A percentile compares a stretch with the other conserved stretches of the same genome.
These are phyloP conservation scores for Apiospora aurea DNA, from an alignment of 2,329 filamentous ascomycete species.

Conservation along the genomic window DNA sequence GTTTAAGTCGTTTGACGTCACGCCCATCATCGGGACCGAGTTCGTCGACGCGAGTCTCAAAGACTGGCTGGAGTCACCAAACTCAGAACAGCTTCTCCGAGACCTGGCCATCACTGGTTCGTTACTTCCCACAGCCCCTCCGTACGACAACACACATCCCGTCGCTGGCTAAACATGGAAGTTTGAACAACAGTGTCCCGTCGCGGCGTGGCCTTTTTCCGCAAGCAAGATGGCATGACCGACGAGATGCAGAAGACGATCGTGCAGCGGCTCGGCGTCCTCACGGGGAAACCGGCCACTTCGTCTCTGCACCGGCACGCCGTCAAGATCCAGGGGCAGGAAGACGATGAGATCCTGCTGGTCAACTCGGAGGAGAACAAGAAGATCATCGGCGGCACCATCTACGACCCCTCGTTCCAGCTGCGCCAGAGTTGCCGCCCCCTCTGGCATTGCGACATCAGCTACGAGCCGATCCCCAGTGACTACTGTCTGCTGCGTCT, in stretches of 20 bases:
- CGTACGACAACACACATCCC: too few species aligned
- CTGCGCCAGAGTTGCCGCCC: slow-evolving; percentile 48
- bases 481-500: slow-evolving; percentile 69
- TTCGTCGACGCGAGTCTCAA: slow-evolving; percentile 57
- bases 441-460: slow-evolving; percentile 63
- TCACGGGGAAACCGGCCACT: slow-evolving; percentile 63
- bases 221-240: slow-evolving; percentile 62
- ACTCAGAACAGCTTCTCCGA: slow-evolving; percentile 60
- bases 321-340: slow-evolving; percentile 58
- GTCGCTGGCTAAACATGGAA: not conserved
- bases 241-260: slow-evolving; percentile 68
- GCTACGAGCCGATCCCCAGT: slow-evolving; percentile 64
- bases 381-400: slow-evolving; percentile 38
- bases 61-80: slow-evolving; percentile 53
- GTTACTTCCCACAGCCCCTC: not conserved
- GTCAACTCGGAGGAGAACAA: slow-evolving; percentile 61
- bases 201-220: slow-evolving; percentile 71
- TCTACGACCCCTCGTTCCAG: slow-evolving; percentile 33
- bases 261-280: slow-evolving; percentile 63
- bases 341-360: slow-evolving; percentile 63
- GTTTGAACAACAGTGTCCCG: slow-evolving; percentile 54
- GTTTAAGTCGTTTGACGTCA: slow-evolving; percentile 56
- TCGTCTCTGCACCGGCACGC: slow-evolving; percentile 69
- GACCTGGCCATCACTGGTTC: slow-evolving; percentile 60
- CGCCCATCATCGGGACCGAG: slow-evolving; percentile 63